Evolutionary conservation across 2,329 filamentous ascomycete genomes (phyloP).

Genomic region (Diaporthe sp.): DNA sequence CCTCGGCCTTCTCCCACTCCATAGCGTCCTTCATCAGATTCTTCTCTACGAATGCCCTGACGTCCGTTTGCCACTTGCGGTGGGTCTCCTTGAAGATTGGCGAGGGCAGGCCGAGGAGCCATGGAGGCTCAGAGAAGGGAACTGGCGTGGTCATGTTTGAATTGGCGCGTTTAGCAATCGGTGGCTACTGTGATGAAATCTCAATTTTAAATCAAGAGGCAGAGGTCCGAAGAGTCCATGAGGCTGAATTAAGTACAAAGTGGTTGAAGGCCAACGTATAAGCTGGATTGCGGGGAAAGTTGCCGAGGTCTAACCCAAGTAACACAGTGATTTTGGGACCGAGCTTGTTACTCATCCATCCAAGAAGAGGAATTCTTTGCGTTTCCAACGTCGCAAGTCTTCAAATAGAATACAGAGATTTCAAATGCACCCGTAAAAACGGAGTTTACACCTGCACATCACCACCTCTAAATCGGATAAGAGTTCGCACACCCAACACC

Average conservation of each 20-base stretch:
- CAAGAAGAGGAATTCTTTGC: neutral
- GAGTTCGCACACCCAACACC: too few species aligned
- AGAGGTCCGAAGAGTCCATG: neutral
- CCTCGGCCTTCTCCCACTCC: constrained; percentile 78
- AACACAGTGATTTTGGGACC: neutral
- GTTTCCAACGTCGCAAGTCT: neutral
- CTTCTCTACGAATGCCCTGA: constrained; percentile 75
- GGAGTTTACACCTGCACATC: too few species aligned
- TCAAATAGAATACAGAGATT: neutral
- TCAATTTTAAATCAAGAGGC: neutral
- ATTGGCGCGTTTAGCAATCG: neutral
- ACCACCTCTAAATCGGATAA: too few species aligned
- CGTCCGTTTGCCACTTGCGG: constrained; percentile 75
- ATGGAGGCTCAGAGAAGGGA: constrained; percentile 82
- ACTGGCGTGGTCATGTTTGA: constrained; percentile 49
- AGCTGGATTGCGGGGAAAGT: constrained; percentile 23
- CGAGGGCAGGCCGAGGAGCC: constrained; percentile 77
- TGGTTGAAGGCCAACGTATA: neutral
- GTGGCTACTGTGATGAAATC: neutral
- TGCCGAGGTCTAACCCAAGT: neutral
- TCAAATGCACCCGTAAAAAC: neutral
- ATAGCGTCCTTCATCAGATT: constrained; percentile 73
- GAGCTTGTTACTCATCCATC: constrained; percentile 5
- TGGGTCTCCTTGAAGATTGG: constrained; percentile 80
- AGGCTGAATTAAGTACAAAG: neutral